phyloP scores from a whole-genome alignment of 768 basidiomycete species.

The Mycena albidolilacea region DNA sequence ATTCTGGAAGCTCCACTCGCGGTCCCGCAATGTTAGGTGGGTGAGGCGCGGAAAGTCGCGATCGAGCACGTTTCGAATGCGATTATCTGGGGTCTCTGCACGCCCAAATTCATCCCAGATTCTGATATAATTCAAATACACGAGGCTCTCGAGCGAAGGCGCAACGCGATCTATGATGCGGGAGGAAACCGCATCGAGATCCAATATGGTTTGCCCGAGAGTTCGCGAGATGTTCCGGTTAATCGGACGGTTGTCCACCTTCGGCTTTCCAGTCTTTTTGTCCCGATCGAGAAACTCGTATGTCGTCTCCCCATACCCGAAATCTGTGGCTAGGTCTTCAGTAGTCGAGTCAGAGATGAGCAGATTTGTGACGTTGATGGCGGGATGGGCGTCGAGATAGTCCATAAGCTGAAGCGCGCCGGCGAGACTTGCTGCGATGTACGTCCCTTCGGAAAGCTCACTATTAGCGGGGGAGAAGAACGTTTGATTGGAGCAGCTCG shows the following conservation, averaged over 20 bases:
- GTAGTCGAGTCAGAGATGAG: slow-evolving; percentile 34
- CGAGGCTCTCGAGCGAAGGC: slow-evolving; percentile 33
- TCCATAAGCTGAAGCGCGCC: slow-evolving; percentile 23
- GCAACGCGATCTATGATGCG: slow-evolving; percentile 33
- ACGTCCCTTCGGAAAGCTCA: slow-evolving; percentile 32
- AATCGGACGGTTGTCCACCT: slow-evolving; percentile 15
- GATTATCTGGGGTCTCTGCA: slow-evolving; percentile 5
- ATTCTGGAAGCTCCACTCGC: slow-evolving; percentile 14
- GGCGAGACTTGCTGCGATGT: slow-evolving; percentile 24
- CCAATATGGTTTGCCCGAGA: slow-evolving; percentile 7
- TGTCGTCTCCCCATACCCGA: slow-evolving; percentile 22
- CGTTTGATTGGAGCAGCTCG: slow-evolving; percentile 11
- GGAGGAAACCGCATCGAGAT: slow-evolving; percentile 22
- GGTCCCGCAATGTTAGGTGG: slow-evolving; percentile 21
- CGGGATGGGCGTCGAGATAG: slow-evolving; percentile 30
- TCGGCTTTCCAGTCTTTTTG: neutral
- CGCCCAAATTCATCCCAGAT: slow-evolving; percentile 7
- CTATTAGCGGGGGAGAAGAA: slow-evolving; percentile 18
- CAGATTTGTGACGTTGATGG: slow-evolving; percentile 15
- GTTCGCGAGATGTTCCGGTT: slow-evolving; percentile 25
- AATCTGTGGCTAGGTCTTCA: slow-evolving; percentile 31
- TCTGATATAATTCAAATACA: slow-evolving; percentile 33
- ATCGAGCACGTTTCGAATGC: slow-evolving; percentile 22
- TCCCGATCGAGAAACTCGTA: neutral
- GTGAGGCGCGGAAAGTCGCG: slow-evolving; percentile 24